Evolutionary conservation across 352 stramenopile genomes (phyloP), one percentile per base, ranked within the genome.

Genomic region (Pythium myriotylum): DNA sequence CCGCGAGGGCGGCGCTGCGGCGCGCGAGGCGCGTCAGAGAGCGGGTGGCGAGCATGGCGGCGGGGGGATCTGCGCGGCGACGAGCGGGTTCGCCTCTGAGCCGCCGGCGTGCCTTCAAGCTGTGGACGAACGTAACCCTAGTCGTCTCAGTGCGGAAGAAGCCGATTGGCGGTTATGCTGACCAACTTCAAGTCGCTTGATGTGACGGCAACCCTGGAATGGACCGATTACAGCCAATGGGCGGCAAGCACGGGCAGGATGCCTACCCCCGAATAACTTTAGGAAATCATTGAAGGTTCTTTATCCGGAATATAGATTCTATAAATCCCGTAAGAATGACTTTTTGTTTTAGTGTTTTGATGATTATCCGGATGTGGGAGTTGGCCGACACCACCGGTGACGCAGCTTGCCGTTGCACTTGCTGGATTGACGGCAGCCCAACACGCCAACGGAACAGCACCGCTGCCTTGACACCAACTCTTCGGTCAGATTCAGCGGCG

Each of bases 91-190:
- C 26, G 47, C 20, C 37, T 63, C 8, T 63, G 56, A 20, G 26
- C 27, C 22, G 19, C 1, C 29, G 27, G 17, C 46, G 56, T 63
- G 46, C 58, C 58, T 70, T 70, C 50, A 70, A 70, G 63, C 49
- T 70, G 63, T 70, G 50, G 63, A 70, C 63, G 63, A 70, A 70
- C 52, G 26, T 48, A 57, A 46, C 53, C 61, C 61, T 59, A 63
- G n/a, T n/a, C n/a, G n/a, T n/a, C n/a, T 8, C 46, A 43, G 35
- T 49, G 29, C 5, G 29, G 29, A 10, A 22, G 6, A 1, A 46
- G 16, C 4, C 26, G 40, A 60, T 69, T 69, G 54, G 62, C 17
- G 43, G 23, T 63, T 59, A 63, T 49, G 2, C 1, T 24, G 16
- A 14, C 8, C 20, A 62, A 68, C 59, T 67, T 67, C 59, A 67